A percentile compares a stretch with the other conserved stretches of the same genome.
phyloP scores from a whole-genome alignment of 2,329 filamentous ascomycete species.

The Sclerotinia spermophila region DNA sequence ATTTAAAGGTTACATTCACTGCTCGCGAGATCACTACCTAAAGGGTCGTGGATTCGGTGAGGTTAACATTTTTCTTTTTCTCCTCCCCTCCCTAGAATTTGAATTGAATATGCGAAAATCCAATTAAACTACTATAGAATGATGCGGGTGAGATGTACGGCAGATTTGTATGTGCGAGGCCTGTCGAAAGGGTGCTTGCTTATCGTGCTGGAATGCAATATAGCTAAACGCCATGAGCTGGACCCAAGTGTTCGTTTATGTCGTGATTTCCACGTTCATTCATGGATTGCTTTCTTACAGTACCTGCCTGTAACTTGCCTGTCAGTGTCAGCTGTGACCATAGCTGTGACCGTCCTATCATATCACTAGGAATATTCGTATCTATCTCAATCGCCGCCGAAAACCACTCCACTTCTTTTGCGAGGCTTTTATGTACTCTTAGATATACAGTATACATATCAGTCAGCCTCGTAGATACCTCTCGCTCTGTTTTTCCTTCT shows the following conservation, averaged over 20 bases:
- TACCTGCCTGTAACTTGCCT: background rate
- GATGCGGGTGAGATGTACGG: background rate
- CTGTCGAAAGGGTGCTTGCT: background rate
- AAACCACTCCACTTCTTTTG: background rate
- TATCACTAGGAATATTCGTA: background rate
- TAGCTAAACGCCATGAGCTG: background rate
- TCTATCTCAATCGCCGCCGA: background rate
- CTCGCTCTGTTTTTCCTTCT: background rate
- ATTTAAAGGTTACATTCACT: slow-evolving; percentile 7
- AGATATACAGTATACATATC: background rate
- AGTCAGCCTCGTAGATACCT: background rate
- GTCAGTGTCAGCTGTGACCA: background rate
- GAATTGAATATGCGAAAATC: background rate
- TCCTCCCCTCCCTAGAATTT: background rate
- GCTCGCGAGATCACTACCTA: background rate
- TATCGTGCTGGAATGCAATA: background rate
- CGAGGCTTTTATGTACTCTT: background rate
- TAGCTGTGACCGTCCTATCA: background rate
- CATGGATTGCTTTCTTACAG: background rate
- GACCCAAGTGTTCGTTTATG: background rate
- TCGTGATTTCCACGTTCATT: slow-evolving; percentile 7
- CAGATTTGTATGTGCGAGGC: background rate
- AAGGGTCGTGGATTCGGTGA: background rate
- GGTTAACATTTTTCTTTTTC: background rate
- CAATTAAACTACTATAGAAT: background rate